These are phyloP conservation scores for Acer yangbiense DNA, from an alignment of 345 rosid species.

Conservation along the genomic window DNA sequence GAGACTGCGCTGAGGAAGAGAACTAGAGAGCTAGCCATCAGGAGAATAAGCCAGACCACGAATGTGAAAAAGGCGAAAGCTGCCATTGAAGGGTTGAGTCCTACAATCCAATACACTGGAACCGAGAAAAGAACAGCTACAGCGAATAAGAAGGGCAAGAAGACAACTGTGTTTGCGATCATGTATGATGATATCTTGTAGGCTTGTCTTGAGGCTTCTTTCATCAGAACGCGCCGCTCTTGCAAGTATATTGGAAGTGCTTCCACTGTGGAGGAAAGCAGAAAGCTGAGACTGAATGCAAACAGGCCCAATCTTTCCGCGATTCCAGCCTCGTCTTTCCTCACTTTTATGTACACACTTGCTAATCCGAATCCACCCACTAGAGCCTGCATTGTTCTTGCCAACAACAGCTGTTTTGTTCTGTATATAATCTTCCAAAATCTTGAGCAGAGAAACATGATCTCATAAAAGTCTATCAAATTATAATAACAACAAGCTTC, in stretches of 20 bases:
- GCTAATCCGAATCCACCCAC: slow-evolving; percentile 82
- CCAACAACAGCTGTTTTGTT: slow-evolving; percentile 75
- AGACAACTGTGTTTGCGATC: slow-evolving; percentile 81
- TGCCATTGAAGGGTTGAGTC: slow-evolving; percentile 62
- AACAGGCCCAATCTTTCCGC: slow-evolving; percentile 76
- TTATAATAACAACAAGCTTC: not conserved
- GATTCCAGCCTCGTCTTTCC: slow-evolving; percentile 63
- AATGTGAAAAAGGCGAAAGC: slow-evolving; percentile 72
- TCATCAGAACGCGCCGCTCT: slow-evolving; percentile 84
- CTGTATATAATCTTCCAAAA: slow-evolving; percentile 83
- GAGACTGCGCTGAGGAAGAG: slow-evolving; percentile 79
- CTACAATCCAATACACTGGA: slow-evolving; percentile 90
- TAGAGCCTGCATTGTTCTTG: slow-evolving; percentile 85
- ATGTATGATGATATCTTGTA: slow-evolving; percentile 83
- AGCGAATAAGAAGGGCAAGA: slow-evolving; percentile 68
- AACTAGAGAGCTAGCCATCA: slow-evolving; percentile 84
- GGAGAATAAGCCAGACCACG: slow-evolving; percentile 73
- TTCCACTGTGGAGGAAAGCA: slow-evolving; percentile 89
- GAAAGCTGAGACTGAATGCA: slow-evolving; percentile 87
- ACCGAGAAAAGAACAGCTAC: slow-evolving; percentile 70
- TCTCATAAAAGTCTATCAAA: slow-evolving; percentile 47
- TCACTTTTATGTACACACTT: slow-evolving; percentile 65
- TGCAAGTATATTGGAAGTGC: slow-evolving; percentile 90
- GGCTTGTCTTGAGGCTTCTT: slow-evolving; percentile 81
- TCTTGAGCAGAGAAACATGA: slow-evolving; percentile 66